Percentiles rank a stretch among this genome's conserved stretches.
Conservation (phyloP, 2,329 filamentous ascomycete genomes). For the Colletotrichum graminicola region DNA sequence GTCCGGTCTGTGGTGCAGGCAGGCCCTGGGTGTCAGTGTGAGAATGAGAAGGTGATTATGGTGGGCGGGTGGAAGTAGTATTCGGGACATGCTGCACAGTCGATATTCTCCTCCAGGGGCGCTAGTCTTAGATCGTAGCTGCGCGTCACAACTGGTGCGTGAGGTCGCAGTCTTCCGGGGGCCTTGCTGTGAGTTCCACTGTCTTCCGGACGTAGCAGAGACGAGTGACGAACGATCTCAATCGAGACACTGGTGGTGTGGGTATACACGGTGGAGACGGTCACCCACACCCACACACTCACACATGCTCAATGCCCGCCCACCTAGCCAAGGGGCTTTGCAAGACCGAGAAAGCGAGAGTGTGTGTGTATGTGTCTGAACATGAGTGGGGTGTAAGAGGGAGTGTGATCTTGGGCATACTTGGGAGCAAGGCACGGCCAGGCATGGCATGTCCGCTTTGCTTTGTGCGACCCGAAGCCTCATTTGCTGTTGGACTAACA, state of each 20-base stretch:
- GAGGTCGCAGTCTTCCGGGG: conserved; percentile 27
- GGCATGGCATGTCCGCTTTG: not conserved
- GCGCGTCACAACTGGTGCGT: conserved; percentile 40
- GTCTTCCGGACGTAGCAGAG: conserved; percentile 41
- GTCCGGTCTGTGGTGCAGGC: conserved; percentile 9
- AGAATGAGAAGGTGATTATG: not conserved
- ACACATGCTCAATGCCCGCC: not conserved
- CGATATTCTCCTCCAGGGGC: conserved; percentile 35
- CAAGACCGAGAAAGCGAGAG: not conserved
- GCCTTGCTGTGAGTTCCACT: conserved; percentile 34
- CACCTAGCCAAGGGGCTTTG: not conserved
- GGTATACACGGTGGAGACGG: conserved; percentile 13
- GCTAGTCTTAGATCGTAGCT: conserved; percentile 41
- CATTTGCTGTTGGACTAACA: conserved; percentile 32
- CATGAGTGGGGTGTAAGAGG: not conserved
- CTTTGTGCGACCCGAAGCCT: conserved; percentile 19
- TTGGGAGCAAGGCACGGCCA: conserved; percentile 1
- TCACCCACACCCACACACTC: not conserved
- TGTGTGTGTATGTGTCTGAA: not conserved
- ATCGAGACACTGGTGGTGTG: conserved; percentile 30
- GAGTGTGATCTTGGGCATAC: not conserved
- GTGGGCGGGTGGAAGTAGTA: conserved; percentile 27
- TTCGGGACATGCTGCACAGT: conserved; percentile 41
- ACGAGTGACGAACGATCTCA: conserved; percentile 31
- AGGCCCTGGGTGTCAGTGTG: conserved; percentile 1